Percentiles rank a stretch among this genome's conserved stretches.
Evolutionary conservation across 768 basidiomycete species (phyloP).

Genomic region (Tulasnella sp.): DNA sequence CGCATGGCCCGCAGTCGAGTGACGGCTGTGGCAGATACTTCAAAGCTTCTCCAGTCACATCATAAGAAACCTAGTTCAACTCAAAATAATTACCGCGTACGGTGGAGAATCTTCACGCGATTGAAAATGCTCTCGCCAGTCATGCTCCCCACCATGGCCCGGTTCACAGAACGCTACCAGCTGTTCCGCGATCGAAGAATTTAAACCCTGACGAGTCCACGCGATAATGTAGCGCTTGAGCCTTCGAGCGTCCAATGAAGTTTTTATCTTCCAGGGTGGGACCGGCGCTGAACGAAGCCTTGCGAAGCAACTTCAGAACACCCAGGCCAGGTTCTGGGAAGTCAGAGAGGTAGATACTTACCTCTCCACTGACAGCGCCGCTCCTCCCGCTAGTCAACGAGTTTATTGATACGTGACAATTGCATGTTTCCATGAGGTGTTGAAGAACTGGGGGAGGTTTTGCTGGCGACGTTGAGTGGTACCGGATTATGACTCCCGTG

Average conservation of each 20-base stretch:
- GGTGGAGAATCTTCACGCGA: too few species aligned
- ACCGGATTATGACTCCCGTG: neutral
- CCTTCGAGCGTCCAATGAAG: neutral
- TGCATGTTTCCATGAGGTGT: neutral
- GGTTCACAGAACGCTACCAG: neutral
- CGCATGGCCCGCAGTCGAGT: too few species aligned
- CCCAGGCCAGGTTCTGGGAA: neutral
- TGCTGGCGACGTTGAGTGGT: neutral
- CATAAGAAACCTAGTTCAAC: too few species aligned
- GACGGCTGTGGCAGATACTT: too few species aligned
- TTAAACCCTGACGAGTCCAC: neutral
- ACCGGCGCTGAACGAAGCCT: neutral
- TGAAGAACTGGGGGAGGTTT: neutral
- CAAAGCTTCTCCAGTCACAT: too few species aligned
- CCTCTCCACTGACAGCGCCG: conserved; percentile 7
- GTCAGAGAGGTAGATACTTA: neutral
- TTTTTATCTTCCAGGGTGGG: neutral
- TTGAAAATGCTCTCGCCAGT: too few species aligned
- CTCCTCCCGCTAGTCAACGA: neutral
- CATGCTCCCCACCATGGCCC: neutral
- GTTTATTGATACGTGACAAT: neutral
- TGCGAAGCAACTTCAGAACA: neutral
- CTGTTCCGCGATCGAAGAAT: conserved; percentile 6
- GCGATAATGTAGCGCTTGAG: neutral
- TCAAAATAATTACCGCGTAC: too few species aligned